Percentiles rank a stretch among this genome's conserved stretches.
Evolutionary conservation across 1,284 basidiomycete species (phyloP).

Genomic region (Naganishia liquefaciens): DNA sequence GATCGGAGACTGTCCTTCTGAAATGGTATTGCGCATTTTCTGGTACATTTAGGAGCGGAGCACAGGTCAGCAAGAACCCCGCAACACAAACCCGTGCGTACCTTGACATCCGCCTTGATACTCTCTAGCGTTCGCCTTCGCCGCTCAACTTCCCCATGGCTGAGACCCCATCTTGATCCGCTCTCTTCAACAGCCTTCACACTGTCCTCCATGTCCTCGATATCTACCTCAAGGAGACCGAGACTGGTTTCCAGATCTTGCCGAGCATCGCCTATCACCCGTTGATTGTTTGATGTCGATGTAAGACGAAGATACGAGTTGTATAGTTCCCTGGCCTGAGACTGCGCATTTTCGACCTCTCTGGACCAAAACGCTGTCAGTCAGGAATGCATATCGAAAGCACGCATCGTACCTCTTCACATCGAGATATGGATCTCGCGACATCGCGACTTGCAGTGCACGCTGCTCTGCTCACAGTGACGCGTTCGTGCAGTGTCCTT

Average conservation of each 20-base stretch:
- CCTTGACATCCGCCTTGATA: constrained; percentile 75
- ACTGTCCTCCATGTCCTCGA: constrained; percentile 84
- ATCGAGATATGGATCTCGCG: constrained; percentile 33
- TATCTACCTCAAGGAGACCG: constrained; percentile 72
- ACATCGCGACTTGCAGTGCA: constrained; percentile 21
- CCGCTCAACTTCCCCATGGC: constrained; percentile 68
- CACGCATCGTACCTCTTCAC: constrained; percentile 25
- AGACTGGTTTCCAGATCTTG: constrained; percentile 72
- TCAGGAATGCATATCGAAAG: not conserved
- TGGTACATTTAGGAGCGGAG: not conserved
- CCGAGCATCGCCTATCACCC: constrained; percentile 36
- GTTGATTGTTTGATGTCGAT: constrained; percentile 14
- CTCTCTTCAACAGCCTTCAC: constrained; percentile 80
- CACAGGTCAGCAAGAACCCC: not conserved
- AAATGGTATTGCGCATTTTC: not conserved
- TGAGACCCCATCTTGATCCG: constrained; percentile 77
- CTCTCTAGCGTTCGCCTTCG: constrained; percentile 71
- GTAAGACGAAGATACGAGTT: constrained; percentile 30
- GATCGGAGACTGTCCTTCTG: not conserved
- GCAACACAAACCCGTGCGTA: constrained; percentile 31
- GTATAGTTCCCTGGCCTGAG: constrained; percentile 16
- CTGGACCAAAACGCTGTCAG: constrained; percentile 12
- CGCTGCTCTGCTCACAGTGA: not conserved
- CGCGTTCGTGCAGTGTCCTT: not conserved
- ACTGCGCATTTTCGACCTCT: constrained; percentile 32